A percentile compares a stretch with the other conserved stretches of the same genome.
phyloP scores from a whole-genome alignment of 2,329 filamentous ascomycete genomes.

The Myrmaecium sp. region DNA sequence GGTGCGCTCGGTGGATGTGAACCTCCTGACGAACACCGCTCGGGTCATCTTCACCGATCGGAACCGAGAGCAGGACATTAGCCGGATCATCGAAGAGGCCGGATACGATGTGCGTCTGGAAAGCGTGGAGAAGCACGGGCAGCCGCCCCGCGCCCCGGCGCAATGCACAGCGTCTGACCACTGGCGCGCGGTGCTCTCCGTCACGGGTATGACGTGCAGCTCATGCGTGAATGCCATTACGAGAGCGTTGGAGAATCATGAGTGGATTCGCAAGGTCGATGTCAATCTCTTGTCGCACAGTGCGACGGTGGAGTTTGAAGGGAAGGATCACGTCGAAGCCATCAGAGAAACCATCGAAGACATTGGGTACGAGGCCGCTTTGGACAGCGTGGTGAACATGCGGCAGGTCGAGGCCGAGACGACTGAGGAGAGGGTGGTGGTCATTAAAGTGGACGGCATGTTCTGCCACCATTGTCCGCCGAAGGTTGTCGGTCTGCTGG shows the following conservation, averaged over 20 bases:
- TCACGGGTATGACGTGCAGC: slow-evolving; percentile 42
- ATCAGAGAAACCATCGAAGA: slow-evolving; percentile 35
- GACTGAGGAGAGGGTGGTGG: slow-evolving; percentile 14
- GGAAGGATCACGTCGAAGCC: slow-evolving; percentile 26
- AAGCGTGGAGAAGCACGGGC: slow-evolving; percentile 4
- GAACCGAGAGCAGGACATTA: slow-evolving; percentile 5
- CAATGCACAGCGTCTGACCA: slow-evolving; percentile 10
- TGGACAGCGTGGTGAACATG: slow-evolving; percentile 15
- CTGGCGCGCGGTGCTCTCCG: slow-evolving; percentile 29
- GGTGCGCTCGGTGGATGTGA: slow-evolving; percentile 8
- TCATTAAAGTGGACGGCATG: slow-evolving; percentile 25
- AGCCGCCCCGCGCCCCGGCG: not conserved
- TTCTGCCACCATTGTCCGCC: slow-evolving; percentile 29
- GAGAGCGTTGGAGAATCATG: slow-evolving; percentile 26
- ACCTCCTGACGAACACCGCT: slow-evolving; percentile 9
- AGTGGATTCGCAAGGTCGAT: slow-evolving; percentile 30
- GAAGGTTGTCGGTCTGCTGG: slow-evolving; percentile 37
- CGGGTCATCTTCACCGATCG: slow-evolving; percentile 8
- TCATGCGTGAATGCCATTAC: slow-evolving; percentile 35
- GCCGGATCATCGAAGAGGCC: slow-evolving; percentile 9
- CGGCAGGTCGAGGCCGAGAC: slow-evolving; percentile 5
- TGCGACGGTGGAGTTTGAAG: slow-evolving; percentile 30
- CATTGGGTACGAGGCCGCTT: slow-evolving; percentile 22
- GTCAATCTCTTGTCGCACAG: slow-evolving; percentile 36
- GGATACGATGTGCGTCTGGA: slow-evolving; percentile 10